phyloP scores from a whole-genome alignment of 2,329 filamentous ascomycete genomes.

The Ophiostoma himal-ulmi region DNA sequence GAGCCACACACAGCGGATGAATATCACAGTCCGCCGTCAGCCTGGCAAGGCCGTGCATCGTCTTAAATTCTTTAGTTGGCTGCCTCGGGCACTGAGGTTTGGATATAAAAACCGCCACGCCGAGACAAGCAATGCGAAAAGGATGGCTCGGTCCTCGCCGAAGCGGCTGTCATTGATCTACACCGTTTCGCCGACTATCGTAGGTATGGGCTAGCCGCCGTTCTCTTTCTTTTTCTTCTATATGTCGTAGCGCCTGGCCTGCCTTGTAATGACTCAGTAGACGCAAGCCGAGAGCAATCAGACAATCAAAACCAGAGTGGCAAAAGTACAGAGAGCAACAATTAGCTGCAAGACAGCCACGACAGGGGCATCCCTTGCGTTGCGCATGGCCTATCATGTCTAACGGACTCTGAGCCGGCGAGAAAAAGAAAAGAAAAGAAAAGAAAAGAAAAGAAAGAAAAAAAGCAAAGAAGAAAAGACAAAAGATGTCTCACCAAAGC shows the following conservation, averaged over 20 bases:
- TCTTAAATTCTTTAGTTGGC: not conserved
- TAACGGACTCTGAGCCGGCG: slow-evolving; percentile 1
- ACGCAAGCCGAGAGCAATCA: not conserved
- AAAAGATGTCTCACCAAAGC: not conserved
- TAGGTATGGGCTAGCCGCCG: not conserved
- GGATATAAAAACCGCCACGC: not conserved
- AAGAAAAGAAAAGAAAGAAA: not conserved
- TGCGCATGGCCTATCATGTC: slow-evolving; percentile 5
- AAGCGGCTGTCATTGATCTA: slow-evolving; percentile 7
- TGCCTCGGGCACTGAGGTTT: not conserved
- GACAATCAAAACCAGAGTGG: not conserved
- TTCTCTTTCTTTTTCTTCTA: not conserved
- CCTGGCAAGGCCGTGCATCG: not conserved
- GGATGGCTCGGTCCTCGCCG: slow-evolving; percentile 1
- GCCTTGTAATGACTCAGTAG: not conserved
- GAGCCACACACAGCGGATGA: not conserved
- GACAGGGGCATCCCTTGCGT: slow-evolving; percentile 14
- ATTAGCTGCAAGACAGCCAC: not conserved
- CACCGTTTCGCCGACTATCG: not conserved
- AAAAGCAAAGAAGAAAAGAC: not conserved
- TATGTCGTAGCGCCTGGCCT: not conserved
- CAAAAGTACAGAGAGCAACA: not conserved
- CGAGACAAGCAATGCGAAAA: not conserved
- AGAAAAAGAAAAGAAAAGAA: not conserved
- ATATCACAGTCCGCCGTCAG: not conserved